Evolutionary conservation across 371 early-diverging fungal species (phyloP).

Genomic region (Cokeromyces recurvatus): DNA sequence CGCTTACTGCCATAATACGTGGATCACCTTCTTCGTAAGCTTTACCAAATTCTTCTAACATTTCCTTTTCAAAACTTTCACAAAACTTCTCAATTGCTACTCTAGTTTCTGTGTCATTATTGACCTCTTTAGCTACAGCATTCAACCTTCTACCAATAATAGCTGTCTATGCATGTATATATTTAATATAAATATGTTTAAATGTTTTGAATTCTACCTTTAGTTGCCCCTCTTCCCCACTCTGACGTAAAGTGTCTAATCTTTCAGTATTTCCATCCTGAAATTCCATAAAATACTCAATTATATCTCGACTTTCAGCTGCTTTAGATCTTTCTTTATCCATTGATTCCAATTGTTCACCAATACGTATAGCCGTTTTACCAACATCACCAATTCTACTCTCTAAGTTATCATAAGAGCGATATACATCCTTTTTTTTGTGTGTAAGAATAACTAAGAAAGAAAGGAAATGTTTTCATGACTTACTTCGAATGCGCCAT

Average conservation of each 20-base stretch:
- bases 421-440: slow-evolving; percentile 64
- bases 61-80: slow-evolving; percentile 85
- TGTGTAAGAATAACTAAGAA: not conserved
- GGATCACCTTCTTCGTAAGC: slow-evolving; percentile 74
- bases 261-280: slow-evolving; percentile 67
- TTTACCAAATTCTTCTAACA: slow-evolving; percentile 82
- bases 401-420: slow-evolving; percentile 82
- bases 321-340: slow-evolving; percentile 88
- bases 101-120: slow-evolving; percentile 70
- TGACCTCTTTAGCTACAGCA: slow-evolving; percentile 86
- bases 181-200: not conserved
- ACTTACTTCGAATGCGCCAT: slow-evolving; percentile 66
- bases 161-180: no score
- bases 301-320: slow-evolving; percentile 83
- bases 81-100: slow-evolving; percentile 86
- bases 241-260: slow-evolving; percentile 68
- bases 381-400: slow-evolving; percentile 87
- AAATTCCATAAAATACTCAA: slow-evolving; percentile 89
- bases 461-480: not conserved
- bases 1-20: slow-evolving; percentile 59
- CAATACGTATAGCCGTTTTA: slow-evolving; percentile 93
- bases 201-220: no score
- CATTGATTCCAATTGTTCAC: slow-evolving; percentile 93
- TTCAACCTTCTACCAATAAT: slow-evolving; percentile 80
- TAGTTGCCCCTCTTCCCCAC: slow-evolving; percentile 82